Evolutionary conservation across 768 basidiomycete genomes (phyloP), one percentile per base, ranked within the genome.

Genomic region (Kwoniella sp.): DNA sequence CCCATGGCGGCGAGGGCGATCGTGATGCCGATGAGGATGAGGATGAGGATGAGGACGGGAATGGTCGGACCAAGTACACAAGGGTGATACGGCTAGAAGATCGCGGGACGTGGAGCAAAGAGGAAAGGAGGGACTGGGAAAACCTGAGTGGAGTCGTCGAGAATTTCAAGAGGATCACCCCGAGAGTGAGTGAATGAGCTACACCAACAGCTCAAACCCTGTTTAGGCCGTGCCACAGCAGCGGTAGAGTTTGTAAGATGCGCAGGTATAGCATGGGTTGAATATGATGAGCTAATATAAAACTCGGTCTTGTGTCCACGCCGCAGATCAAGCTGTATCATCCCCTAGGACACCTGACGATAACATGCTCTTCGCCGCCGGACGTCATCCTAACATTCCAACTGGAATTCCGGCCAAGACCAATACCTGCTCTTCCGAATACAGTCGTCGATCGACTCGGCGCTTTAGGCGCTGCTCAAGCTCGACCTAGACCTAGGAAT

Each of bases 321-420:
- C 4, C 53, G 9, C 26, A 77, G 75, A 63, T 72, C 51, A 74
- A 67, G 61, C 17, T 77, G 22, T 77, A 63, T 45, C 63, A 63
- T 30, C 55, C 65, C 0, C 67, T 73, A 12, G 75, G 73, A 2
- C 53, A 65, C 9, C 25, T 77, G 12, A 63, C 52, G 2, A 68
- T 74, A 13, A 73, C 75, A 1, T 77, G 75, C 45, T 77, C 71
- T 0, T 38, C 55, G 22, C 75, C 75, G 23, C 73, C 75, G n/a
- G 73, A 77, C 58, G 47, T 74, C 37, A 65, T 69, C 13, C 47
- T 76, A 11, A 34, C 31, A 20, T 71, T 71, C 51, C 53, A 15
- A 25, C 8, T 64, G 25, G 56, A 38, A 3, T 15, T 17, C 15
- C 8, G 4, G 20, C 41, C 41, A 9, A 45, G 15, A 11, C 41